A percentile compares a stretch with the other conserved stretches of the same genome.
phyloP scores from a whole-genome alignment of 2,329 filamentous ascomycete genomes.

The Hypoxylon sp. region DNA sequence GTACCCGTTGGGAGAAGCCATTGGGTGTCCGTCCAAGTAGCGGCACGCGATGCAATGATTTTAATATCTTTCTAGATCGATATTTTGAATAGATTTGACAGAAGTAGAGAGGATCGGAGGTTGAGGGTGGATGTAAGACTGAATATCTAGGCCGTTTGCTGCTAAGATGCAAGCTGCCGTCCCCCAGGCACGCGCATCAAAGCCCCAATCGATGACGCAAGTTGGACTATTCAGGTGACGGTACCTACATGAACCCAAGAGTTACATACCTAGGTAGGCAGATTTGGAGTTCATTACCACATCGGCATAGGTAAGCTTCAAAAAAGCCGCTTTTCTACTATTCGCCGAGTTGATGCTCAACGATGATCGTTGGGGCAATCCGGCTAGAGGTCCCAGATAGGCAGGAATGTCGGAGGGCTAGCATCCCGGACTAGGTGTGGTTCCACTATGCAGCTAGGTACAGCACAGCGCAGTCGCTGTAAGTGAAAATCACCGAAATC shows the following conservation, averaged over 20 bases:
- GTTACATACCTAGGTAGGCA: background rate
- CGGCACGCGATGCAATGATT: background rate
- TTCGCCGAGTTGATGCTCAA: conserved; percentile 11
- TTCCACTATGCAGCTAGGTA: conserved; percentile 26
- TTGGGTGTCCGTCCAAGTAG: conserved; percentile 22
- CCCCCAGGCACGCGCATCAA: conserved; percentile 8
- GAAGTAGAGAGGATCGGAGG: background rate
- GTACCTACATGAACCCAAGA: conserved; percentile 8
- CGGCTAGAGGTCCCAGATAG: conserved; percentile 31
- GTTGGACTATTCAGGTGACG: conserved; percentile 4
- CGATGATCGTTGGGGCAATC: conserved; percentile 13
- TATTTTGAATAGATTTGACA: background rate
- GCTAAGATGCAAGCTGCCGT: conserved; percentile 5
- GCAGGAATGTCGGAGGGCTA: conserved; percentile 32
- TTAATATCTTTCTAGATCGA: background rate
- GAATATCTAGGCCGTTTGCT: conserved; percentile 11
- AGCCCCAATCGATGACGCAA: conserved; percentile 18
- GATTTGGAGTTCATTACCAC: conserved; percentile 2
- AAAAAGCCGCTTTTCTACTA: conserved; percentile 2
- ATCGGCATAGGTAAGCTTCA: conserved; percentile 1
- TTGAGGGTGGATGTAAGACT: conserved; percentile 1
- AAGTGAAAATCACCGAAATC: conserved; percentile 15
- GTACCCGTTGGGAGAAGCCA: conserved; percentile 50
- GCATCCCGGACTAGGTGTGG: conserved; percentile 6
- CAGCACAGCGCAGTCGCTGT: background rate